phyloP scores from a whole-genome alignment of 179 eudicot species.

The Monotropa hypopitys region DNA sequence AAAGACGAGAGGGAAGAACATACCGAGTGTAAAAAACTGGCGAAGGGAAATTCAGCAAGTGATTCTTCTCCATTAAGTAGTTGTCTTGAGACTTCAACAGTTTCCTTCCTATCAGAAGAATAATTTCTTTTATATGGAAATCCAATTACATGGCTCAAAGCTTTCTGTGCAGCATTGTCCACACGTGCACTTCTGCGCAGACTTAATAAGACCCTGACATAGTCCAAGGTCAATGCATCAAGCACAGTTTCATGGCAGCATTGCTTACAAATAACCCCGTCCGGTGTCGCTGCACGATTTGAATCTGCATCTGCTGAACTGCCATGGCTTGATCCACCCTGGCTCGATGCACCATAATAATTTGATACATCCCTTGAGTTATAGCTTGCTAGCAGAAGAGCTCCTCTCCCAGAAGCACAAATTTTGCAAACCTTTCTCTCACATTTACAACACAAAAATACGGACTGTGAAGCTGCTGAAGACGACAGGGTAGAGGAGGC shows the following conservation, averaged over 20 bases:
- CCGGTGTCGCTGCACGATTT: conserved; percentile 36
- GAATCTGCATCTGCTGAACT: conserved; percentile 33
- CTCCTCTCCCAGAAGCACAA: conserved; percentile 93
- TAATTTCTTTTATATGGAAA: conserved; percentile 25
- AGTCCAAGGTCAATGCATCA: conserved; percentile 76
- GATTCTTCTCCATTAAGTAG: conserved; percentile 72
- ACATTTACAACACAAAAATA: conserved; percentile 58
- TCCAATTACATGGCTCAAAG: conserved; percentile 58
- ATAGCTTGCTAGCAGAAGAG: conserved; percentile 49
- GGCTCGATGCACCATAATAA: conserved; percentile 36
- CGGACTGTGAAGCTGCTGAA: conserved; percentile 25
- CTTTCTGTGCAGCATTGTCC: conserved; percentile 42
- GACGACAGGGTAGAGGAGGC: conserved; percentile 23
- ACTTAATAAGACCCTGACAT: conserved; percentile 64
- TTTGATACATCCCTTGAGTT: conserved; percentile 39
- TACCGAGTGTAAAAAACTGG: conserved; percentile 75
- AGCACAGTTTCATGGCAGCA: conserved; percentile 73
- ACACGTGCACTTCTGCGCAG: conserved; percentile 51
- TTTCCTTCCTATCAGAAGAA: conserved; percentile 22
- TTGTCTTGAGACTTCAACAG: conserved; percentile 22
- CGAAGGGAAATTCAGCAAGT: conserved; percentile 81
- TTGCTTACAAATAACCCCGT: conserved; percentile 65
- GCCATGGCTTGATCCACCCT: conserved; percentile 51
- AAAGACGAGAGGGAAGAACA: conserved; percentile 1
- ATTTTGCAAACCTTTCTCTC: conserved; percentile 61